Percentiles rank a stretch among this genome's conserved stretches.
Conservation (phyloP, 1,139 yeast genomes). For the Suhomyces chickasaworum region DNA sequence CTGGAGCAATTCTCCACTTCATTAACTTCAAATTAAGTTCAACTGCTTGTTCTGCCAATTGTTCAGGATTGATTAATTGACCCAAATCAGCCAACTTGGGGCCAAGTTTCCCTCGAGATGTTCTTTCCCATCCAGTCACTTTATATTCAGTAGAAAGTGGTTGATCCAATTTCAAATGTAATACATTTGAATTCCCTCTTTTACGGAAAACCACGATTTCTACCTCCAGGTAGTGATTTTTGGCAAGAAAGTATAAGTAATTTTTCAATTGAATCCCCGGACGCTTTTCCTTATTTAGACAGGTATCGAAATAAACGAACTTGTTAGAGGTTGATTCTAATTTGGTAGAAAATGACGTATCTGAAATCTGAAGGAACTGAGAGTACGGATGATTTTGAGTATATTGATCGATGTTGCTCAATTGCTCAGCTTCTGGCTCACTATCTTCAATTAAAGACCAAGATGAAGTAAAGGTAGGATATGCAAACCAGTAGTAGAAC, state of each 20-base stretch:
- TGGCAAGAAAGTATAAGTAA: conserved; percentile 56
- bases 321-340: conserved; percentile 12
- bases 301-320: conserved; percentile 65
- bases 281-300: conserved; percentile 40
- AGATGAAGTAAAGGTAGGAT: conserved; percentile 59
- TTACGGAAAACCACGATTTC: conserved; percentile 38
- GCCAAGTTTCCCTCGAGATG: conserved; percentile 66
- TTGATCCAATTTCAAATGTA: conserved; percentile 23
- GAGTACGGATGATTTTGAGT: not conserved
- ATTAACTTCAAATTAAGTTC: conserved; percentile 85
- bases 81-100: conserved; percentile 87
- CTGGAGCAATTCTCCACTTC: conserved; percentile 96
- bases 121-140: conserved; percentile 89
- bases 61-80: conserved; percentile 72
- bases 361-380: conserved; percentile 20
- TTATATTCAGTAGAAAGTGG: conserved; percentile 26
- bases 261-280: conserved; percentile 72
- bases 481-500: conserved; percentile 88
- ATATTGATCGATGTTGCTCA: not conserved
- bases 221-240: conserved; percentile 38
- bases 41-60: conserved; percentile 87
- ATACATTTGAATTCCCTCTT: conserved; percentile 29
- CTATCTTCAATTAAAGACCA: conserved; percentile 33
- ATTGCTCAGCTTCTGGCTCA: not conserved
- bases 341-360: conserved; percentile 1